Evolutionary conservation across 1,139 yeast genomes (phyloP), one percentile per base, ranked within the genome.

Genomic region (Zygotorulaspora mrakii): DNA sequence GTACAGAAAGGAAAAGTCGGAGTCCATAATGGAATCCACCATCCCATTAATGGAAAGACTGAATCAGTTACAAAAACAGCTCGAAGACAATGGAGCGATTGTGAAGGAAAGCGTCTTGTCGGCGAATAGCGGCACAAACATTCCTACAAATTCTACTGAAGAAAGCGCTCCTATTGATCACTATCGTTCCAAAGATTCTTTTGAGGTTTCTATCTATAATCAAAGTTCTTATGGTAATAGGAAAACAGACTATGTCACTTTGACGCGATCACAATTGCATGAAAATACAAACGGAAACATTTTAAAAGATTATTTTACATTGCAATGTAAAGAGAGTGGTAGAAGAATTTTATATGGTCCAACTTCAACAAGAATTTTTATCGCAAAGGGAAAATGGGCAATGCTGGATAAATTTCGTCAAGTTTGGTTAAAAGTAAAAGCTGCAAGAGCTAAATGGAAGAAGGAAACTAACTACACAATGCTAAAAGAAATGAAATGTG

Each of bases 271-370:
- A n/a, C 20, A 9, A 28, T 20, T 4, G 16, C n/a, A 5, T 10
- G 11, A n/a, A n/a, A n/a, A n/a, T 9, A 24, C 17, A 7, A 17
- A 18, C 6, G 17, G 23, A 21, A 41, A 44, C 31, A 31, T 35
- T 11, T 28, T 44, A 43, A 20, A 46, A 33, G 20, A 36, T 24
- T 24, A 53, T 10, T 48, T 40, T 10, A 30, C 36, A 11, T 14
- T 52, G 6, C 52, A 40, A 20, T 35, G 38, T 9, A 38, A 45
- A 31, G 24, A 31, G 20, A 29, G 33, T 3, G 50, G 52, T 8
- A 46, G 53, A 17, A 26, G 39, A 3, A 23, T 49, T 2, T 50
- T 35, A 23, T 51, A 37, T 22, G 62, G 62, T 1, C 49, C 59
- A 1, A 50, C 56, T 1, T 45, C 53, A 12, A 47, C 55, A 53